Evolutionary conservation across 2,329 filamentous ascomycete species (phyloP).

Genomic region (Xylogone sp.): DNA sequence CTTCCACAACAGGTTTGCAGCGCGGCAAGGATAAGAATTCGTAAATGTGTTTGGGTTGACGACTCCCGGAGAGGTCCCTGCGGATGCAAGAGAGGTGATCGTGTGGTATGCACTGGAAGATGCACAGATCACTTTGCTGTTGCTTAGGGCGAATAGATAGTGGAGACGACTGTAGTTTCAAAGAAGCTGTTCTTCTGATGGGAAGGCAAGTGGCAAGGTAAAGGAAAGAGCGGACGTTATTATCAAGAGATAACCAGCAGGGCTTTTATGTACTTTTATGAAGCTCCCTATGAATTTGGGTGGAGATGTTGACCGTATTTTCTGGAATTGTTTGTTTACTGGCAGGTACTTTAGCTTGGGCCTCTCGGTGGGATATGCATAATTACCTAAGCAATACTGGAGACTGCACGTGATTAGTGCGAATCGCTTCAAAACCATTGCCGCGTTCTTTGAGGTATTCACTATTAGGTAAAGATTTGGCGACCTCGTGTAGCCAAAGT

Average conservation of each 20-base stretch:
- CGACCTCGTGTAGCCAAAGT: neutral
- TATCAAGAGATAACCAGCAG: neutral
- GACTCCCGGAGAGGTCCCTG: neutral
- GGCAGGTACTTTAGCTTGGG: neutral
- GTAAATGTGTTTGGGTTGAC: neutral
- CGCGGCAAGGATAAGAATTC: neutral
- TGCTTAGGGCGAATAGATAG: neutral
- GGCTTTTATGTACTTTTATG: neutral
- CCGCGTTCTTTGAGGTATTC: neutral
- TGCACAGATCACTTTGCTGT: neutral
- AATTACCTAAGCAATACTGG: neutral
- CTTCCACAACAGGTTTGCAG: neutral
- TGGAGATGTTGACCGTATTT: neutral
- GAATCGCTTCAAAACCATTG: neutral
- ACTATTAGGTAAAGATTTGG: neutral
- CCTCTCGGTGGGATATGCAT: neutral
- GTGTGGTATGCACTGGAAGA: neutral
- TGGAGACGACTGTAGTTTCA: neutral
- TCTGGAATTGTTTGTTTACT: neutral
- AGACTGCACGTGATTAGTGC: neutral
- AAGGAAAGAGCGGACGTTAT: neutral
- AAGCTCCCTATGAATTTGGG: neutral
- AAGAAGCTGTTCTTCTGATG: neutral
- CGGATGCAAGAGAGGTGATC: neutral
- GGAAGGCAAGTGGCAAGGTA: neutral